These are phyloP conservation scores for Trichaptum fuscoviolaceum DNA, from an alignment of 768 basidiomycete genomes.

Conservation along the genomic window DNA sequence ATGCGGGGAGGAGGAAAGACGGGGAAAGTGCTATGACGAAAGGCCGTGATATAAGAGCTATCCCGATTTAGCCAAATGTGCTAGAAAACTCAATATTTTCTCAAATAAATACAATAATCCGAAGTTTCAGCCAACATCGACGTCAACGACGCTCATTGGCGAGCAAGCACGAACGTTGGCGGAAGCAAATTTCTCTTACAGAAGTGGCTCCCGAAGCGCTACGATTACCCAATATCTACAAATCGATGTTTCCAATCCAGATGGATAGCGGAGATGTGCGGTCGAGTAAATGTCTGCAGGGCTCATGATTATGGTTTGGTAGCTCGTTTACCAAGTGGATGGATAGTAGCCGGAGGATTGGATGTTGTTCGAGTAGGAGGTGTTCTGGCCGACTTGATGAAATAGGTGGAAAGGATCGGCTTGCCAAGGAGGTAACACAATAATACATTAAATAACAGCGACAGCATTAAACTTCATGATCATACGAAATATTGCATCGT, in stretches of 20 bases:
- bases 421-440: not conserved
- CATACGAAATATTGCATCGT: constrained; percentile 36
- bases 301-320: not conserved
- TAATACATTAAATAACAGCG: not conserved
- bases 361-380: too few species aligned
- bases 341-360: too few species aligned
- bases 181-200: not conserved
- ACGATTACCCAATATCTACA: not conserved
- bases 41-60: not conserved
- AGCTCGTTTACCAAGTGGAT: too few species aligned
- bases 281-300: not conserved
- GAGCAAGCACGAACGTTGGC: not conserved
- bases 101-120: not conserved
- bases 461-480: constrained; percentile 9
- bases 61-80: not conserved
- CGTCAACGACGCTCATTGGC: not conserved
- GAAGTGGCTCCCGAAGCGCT: not conserved
- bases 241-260: not conserved
- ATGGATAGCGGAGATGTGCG: not conserved
- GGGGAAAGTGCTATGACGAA: not conserved
- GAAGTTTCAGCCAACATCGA: not conserved
- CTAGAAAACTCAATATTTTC: not conserved
- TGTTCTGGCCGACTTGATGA: too few species aligned
- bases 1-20: not conserved
- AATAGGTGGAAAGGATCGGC: too few species aligned